Evolutionary conservation across 2,329 filamentous ascomycete genomes (phyloP).

Genomic region (Atkinsonella hypoxylon): DNA sequence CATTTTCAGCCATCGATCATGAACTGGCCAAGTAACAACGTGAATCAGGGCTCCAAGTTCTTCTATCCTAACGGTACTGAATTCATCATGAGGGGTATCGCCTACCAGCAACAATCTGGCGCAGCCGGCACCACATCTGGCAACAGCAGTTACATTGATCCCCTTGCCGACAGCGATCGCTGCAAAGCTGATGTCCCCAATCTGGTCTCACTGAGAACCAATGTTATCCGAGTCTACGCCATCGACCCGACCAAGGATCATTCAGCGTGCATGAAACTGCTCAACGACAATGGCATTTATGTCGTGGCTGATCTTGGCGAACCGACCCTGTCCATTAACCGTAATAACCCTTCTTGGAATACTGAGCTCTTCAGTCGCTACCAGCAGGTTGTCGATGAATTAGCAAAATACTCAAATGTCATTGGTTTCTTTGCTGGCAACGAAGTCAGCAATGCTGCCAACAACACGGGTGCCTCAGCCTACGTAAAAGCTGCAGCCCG

Average conservation of each 20-base stretch:
- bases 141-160: conserved; percentile 59
- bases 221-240: conserved; percentile 91
- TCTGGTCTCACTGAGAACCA: conserved; percentile 68
- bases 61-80: conserved; percentile 66
- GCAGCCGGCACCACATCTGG: conserved; percentile 38
- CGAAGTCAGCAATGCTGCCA: conserved; percentile 81
- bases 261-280: conserved; percentile 69
- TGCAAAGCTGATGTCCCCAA: conserved; percentile 83
- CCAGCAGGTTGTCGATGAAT: conserved; percentile 67
- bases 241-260: conserved; percentile 73
- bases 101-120: conserved; percentile 76
- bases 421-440: conserved; percentile 98
- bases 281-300: conserved; percentile 84
- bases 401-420: conserved; percentile 77
- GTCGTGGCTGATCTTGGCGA: conserved; percentile 84
- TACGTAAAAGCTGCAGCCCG: conserved; percentile 97
- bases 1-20: background rate
- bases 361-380: conserved; percentile 69
- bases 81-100: conserved; percentile 79
- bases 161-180: conserved; percentile 56
- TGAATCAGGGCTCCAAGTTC: conserved; percentile 62
- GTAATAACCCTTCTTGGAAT: conserved; percentile 68
- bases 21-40: background rate
- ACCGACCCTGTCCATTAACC: conserved; percentile 74
- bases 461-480: conserved; percentile 82